Evolutionary conservation across 768 basidiomycete species (phyloP), one percentile per base, ranked within the genome.

Genomic region (Hygrocybe punicea): DNA sequence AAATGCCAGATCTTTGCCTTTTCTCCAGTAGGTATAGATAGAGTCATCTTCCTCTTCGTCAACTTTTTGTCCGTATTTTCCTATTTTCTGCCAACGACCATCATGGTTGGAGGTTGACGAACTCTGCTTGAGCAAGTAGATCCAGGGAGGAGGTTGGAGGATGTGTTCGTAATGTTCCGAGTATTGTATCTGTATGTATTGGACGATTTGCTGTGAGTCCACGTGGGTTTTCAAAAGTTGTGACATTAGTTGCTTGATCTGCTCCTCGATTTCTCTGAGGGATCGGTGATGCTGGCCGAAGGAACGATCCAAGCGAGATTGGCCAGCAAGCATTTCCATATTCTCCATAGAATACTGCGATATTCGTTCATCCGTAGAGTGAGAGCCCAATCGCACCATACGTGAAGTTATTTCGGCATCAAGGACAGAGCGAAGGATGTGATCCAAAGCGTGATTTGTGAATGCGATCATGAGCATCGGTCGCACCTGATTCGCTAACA

Each of bases 401-500:
- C 82, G 80, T 0, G 71, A 67, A 0, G 88, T 89, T 60, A 91
- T 88, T 0, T 69, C 66, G 0, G 80, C 81, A 60, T 91, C 86
- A 1, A 91, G 75, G 3, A 90, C 80, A 0, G 82, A 82, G 4
- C 71, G 72, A 2, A 91, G 71, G 71, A 91, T 79, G 60, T 90
- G 86, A 56, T 91, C 89, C 2, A 91, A 75, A 0, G 89, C 89
- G 44, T 91, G 90, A 60, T 91, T 91, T 0, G 89, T 91, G 69
- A 84, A 89, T 0, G 88, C 76, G 34, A 79, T 79, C 71, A 78
- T 67, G 8, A 79, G 63, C 51, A 88, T 83, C 0, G 82, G 86
- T 2, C 73, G 69, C 51, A 84, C 68, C 10, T 75, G 59, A 62
- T 81, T 84, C 1, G 72, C 67, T 4, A 86, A 66, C n/a, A 91